A percentile compares a stretch with the other conserved stretches of the same genome.
phyloP scores from a whole-genome alignment of 1,284 basidiomycete genomes.

The Agroathelia rolfsii region DNA sequence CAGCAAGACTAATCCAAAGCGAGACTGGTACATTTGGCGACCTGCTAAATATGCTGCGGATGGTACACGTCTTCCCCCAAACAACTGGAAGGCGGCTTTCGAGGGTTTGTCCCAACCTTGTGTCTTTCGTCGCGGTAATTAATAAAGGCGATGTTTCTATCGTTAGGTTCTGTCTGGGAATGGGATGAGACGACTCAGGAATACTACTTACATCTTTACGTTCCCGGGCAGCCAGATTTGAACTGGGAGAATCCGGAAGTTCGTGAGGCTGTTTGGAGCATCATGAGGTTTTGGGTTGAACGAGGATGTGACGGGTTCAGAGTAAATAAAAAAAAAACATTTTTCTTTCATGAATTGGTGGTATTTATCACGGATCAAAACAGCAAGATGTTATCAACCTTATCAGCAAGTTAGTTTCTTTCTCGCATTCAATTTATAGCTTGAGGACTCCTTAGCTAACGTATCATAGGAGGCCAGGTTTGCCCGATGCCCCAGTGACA shows the following conservation, averaged over 20 bases:
- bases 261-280: constrained; percentile 50
- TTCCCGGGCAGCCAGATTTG: constrained; percentile 65
- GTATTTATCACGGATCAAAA: background rate
- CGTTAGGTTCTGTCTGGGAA: constrained; percentile 60
- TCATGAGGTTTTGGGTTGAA: constrained; percentile 69
- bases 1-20: constrained; percentile 43
- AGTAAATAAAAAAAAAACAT: constrained; percentile 32
- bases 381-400: constrained; percentile 56
- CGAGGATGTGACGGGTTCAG: constrained; percentile 70
- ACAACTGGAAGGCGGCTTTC: constrained; percentile 67
- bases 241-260: constrained; percentile 70
- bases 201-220: constrained; percentile 70
- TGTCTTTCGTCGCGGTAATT: background rate
- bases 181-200: constrained; percentile 60
- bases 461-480: too few species aligned
- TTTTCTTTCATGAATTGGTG: background rate
- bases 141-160: constrained; percentile 2
- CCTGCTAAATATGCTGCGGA: constrained; percentile 45
- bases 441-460: too few species aligned
- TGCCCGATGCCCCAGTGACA: constrained; percentile 55
- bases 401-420: too few species aligned
- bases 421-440: too few species aligned
- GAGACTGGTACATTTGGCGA: constrained; percentile 73
- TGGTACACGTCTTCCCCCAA: constrained; percentile 50
- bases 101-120: constrained; percentile 32